Evolutionary conservation across 1,284 basidiomycete genomes (phyloP).

Genomic region (Rhodofomes roseus): DNA sequence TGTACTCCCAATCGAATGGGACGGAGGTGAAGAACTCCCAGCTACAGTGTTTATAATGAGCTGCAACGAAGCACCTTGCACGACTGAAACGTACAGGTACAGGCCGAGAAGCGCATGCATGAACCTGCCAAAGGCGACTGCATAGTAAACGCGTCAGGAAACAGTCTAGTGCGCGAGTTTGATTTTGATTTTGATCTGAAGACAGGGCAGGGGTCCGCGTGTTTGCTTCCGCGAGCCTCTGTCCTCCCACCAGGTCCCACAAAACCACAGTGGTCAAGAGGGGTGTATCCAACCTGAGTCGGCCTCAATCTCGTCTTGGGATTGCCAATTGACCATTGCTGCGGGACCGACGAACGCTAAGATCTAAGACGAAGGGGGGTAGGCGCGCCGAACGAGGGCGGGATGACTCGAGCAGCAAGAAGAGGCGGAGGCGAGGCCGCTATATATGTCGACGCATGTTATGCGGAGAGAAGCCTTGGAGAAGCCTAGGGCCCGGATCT

Average conservation of each 20-base stretch:
- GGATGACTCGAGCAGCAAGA: conserved; percentile 8
- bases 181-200: conserved; percentile 1
- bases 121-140: conserved; percentile 59
- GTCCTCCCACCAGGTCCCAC: background rate
- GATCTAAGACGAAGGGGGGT: background rate
- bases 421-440: background rate
- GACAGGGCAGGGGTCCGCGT: background rate
- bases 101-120: conserved; percentile 67
- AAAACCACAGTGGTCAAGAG: background rate
- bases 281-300: conserved; percentile 43
- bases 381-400: conserved; percentile 2
- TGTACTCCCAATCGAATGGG: conserved; percentile 64
- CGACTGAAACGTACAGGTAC: conserved; percentile 65
- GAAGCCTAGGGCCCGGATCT: too few species aligned
- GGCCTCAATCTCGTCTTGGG: conserved; percentile 42
- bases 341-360: background rate
- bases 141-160: background rate
- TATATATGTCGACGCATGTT: conserved; percentile 5
- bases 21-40: conserved; percentile 53
- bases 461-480: background rate
- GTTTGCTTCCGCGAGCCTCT: conserved; percentile 1
- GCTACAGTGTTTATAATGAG: conserved; percentile 12
- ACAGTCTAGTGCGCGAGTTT: background rate
- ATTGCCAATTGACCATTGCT: conserved; percentile 40
- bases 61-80: too few species aligned